Conservation (phyloP, 2,329 filamentous ascomycete species). For the Xylaria sp. region DNA sequence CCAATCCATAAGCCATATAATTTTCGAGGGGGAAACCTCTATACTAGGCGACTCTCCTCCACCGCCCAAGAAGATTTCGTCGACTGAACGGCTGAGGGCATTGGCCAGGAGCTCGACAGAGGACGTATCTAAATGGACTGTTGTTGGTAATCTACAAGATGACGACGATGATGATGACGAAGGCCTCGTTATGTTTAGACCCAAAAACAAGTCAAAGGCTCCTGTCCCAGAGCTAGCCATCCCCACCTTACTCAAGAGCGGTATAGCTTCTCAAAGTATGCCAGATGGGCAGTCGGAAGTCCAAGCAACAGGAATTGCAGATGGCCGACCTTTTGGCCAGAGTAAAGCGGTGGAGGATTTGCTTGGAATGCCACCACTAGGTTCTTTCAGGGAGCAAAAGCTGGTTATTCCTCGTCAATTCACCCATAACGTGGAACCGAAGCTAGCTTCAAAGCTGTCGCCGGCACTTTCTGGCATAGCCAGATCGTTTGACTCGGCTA, state of each 20-base stretch:
- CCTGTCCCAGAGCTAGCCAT: not conserved
- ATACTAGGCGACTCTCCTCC: slow-evolving; percentile 33
- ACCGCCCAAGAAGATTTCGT: slow-evolving; percentile 50
- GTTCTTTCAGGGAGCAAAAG: slow-evolving; percentile 29
- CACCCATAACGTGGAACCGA: not conserved
- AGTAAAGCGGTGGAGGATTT: slow-evolving; percentile 24
- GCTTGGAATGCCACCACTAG: slow-evolving; percentile 27
- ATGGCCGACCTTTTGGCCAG: slow-evolving; percentile 13
- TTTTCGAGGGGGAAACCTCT: slow-evolving; percentile 33
- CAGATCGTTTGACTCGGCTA: not conserved
- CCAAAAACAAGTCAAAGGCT: slow-evolving; percentile 10
- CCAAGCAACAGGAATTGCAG: slow-evolving; percentile 9
- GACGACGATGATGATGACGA: slow-evolving; percentile 33
- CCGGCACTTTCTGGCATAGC: not conserved
- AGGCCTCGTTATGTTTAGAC: slow-evolving; percentile 27
- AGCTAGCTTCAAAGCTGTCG: not conserved
- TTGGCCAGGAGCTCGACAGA: slow-evolving; percentile 48
- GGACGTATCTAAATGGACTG: slow-evolving; percentile 48
- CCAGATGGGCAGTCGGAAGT: not conserved
- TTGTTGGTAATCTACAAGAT: slow-evolving; percentile 34
- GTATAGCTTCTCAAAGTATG: not conserved
- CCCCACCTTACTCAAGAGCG: not conserved
- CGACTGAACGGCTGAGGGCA: slow-evolving; percentile 49
- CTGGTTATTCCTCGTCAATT: slow-evolving; percentile 21
- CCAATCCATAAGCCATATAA: slow-evolving; percentile 23